Evolutionary conservation across 2,329 filamentous ascomycete species (phyloP), one percentile per base, ranked within the genome.

Genomic region (Fusarium poae): DNA sequence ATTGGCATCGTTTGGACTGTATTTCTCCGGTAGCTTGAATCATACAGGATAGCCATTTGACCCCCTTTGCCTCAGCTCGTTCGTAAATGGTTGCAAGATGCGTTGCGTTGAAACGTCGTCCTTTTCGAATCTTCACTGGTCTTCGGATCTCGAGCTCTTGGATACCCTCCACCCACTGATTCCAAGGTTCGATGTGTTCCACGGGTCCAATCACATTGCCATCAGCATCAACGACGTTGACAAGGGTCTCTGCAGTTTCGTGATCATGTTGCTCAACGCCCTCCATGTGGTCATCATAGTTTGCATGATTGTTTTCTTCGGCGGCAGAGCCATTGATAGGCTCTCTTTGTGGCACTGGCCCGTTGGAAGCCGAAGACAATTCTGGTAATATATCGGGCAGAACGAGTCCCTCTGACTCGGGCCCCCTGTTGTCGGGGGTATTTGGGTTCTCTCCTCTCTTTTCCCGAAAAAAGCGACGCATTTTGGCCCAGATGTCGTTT

Each of bases 1-100:
- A 79, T 1, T 75, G 65, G 52, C 84, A 86, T 29, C 79, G 77
- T 21, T 75, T 72, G 0, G 71, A 64, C 57, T 83, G 82, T 5
- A 81, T 58, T 15, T 80, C 75, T 2, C 84, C 84, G 0, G 79
- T 84, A 3, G 84, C 84, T 62, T 86, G 83, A 32, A 85, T 83
- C 78, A 84, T 83, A 58, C 81, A 82, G 15, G 81, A 80, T 10
- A 84, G 67, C 82, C 82, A 85, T 65, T 82, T 83, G 49, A 81
- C 77, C 1, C 77, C 79, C 66, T 83, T 82, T 4, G 72, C 73
- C 45, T 83, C 80, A n/a, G 74, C 76, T 9, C 79, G 77, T 15
- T 81, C 79, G 53, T 82, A 81, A 35, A 85, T 81, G 29, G 71
- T 76, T 5, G 78, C 75, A 11, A 84, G 76, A 9, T 80, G 77